Evolutionary conservation across 169 alveolate genomes (phyloP), one percentile per base, ranked within the genome.

Genomic region (Eimeria sp.): DNA sequence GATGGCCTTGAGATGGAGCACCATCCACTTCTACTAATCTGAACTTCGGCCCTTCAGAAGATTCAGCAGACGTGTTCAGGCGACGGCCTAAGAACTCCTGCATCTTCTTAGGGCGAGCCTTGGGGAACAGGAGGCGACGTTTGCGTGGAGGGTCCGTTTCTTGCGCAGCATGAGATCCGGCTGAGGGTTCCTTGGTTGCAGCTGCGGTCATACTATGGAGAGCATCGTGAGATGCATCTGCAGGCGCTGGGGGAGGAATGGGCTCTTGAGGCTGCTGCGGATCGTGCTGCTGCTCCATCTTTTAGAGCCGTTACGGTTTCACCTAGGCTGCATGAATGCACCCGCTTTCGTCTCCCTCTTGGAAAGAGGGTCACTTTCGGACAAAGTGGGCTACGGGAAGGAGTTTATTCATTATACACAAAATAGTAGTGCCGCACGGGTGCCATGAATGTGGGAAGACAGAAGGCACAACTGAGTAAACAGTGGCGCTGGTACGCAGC

Each of bases 31-130:
- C 78, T 2, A 57, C 58, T 20, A 80, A 63, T 20, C 63, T 34
- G 54, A 58, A 30, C 80, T 40, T 43, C 14, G 80, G 16, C 20
- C 25, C 80, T 58, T 86, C 80, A n/a, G 65, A 16, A 34, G 92
- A 54, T 11, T 86, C 92, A 43, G 80, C 92, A 30, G 67, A 22
- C 1, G 92, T 4, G 47, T 86, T 61, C 82, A 86, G 61, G 25
- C 78, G 43, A 43, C 92, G 92, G 18, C 78, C 75, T 10, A 93
- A 63, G 78, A 93, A 43, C 72, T 93, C 96, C 58, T 82, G 92
- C 94, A 93, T 54, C 88, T 82, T 93, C 88, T 93, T 93, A 40
- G 96, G 96, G 22, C 96, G 96, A 27, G 96, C 96, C 88, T 93
- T 93, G 51, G 96, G 93, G 16, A 88, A 80, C 54, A 93, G 78